Evolutionary conservation across 2,329 filamentous ascomycete species (phyloP).

Genomic region (Sporothrix luriei): DNA sequence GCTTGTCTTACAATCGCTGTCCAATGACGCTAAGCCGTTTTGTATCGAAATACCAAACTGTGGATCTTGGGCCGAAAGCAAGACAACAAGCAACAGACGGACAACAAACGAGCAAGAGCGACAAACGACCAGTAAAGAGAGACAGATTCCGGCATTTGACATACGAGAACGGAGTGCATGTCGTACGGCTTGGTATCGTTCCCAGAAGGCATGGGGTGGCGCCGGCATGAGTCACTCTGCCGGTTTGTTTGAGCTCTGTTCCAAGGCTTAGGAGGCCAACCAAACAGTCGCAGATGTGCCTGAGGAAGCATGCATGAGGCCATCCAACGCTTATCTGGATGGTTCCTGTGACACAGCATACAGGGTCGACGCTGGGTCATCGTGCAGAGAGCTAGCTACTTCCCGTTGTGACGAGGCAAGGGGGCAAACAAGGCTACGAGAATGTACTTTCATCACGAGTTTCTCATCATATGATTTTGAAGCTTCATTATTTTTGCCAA

Average conservation of each 20-base stretch:
- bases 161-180: neutral
- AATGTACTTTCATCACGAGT: neutral
- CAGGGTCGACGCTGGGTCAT: no score
- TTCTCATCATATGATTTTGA: constrained; percentile 8
- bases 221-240: constrained; percentile 30
- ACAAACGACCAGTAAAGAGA: neutral
- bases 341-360: no score
- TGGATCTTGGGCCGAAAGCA: constrained; percentile 28
- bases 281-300: neutral
- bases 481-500: neutral
- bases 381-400: neutral
- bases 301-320: constrained; percentile 1
- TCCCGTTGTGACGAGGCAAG: neutral
- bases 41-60: constrained; percentile 31
- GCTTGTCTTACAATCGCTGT: neutral
- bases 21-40: neutral
- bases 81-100: neutral
- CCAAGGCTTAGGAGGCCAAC: neutral
- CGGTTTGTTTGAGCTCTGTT: constrained; percentile 13
- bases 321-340: neutral
- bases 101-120: neutral
- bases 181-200: neutral
- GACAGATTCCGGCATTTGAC: no score
- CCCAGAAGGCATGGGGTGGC: neutral
- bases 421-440: neutral